A percentile compares a stretch with the other conserved stretches of the same genome.
phyloP scores from a whole-genome alignment of 2,329 filamentous ascomycete genomes.

The Exophiala dermatitidis region DNA sequence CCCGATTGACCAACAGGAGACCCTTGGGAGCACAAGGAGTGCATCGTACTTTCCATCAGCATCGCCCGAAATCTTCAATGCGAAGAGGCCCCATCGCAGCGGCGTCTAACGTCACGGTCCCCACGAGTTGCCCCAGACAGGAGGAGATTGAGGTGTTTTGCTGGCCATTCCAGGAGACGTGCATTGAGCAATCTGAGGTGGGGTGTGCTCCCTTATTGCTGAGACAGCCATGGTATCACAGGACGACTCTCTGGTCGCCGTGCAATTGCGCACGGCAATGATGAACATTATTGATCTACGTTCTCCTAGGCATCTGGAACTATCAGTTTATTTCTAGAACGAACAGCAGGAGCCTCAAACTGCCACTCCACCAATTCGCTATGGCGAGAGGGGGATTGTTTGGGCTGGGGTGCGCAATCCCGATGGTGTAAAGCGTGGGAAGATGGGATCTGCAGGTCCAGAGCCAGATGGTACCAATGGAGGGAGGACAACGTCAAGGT shows the following conservation, averaged over 20 bases:
- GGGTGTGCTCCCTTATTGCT: constrained; percentile 12
- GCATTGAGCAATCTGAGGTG: constrained; percentile 15
- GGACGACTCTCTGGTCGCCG: constrained; percentile 3
- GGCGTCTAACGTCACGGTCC: background rate
- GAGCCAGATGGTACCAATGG: background rate
- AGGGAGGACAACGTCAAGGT: background rate
- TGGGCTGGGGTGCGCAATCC: background rate
- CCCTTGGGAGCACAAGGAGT: background rate
- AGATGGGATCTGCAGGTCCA: constrained; percentile 2
- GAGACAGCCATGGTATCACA: constrained; percentile 18
- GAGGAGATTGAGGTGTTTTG: constrained; percentile 14
- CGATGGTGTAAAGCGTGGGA: background rate
- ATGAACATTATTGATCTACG: background rate
- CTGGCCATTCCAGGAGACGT: constrained; percentile 10
- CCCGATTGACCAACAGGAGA: background rate
- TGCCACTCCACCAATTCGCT: background rate
- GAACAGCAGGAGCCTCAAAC: background rate
- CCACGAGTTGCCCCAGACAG: constrained; percentile 10
- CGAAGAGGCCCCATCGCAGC: background rate
- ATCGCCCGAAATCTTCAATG: background rate
- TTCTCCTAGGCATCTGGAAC: background rate
- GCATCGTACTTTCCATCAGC: background rate
- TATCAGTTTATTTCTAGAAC: background rate
- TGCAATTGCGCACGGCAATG: background rate
- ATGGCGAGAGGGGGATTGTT: background rate